Conservation (phyloP, 2,329 filamentous ascomycete species). For the Eutypa lata region DNA sequence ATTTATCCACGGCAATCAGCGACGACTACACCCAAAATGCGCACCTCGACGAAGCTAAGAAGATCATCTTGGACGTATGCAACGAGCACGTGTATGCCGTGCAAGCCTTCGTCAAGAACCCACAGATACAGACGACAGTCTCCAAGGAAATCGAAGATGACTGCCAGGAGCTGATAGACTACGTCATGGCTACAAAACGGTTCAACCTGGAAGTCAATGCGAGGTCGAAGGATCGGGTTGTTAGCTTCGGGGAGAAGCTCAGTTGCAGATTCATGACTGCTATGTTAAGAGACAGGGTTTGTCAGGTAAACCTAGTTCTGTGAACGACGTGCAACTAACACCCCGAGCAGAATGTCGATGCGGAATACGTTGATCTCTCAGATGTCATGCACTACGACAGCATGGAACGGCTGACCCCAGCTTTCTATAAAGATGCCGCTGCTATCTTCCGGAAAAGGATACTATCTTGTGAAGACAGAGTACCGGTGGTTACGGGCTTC, state of each 20-base stretch:
- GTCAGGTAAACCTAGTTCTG: conserved; percentile 11
- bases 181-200: conserved; percentile 59
- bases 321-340: conserved; percentile 18
- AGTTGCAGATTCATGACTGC: conserved; percentile 90
- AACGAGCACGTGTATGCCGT: conserved; percentile 77
- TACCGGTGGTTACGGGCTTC: conserved; percentile 86
- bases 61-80: conserved; percentile 77
- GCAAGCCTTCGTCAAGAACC: conserved; percentile 56
- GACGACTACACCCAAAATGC: conserved; percentile 50
- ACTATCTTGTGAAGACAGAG: conserved; percentile 59
- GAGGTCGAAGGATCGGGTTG: conserved; percentile 79
- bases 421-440: conserved; percentile 67
- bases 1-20: conserved; percentile 50
- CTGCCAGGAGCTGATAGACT: conserved; percentile 77
- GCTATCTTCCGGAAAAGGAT: conserved; percentile 62
- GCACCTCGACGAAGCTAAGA: conserved; percentile 62
- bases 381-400: conserved; percentile 72
- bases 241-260: conserved; percentile 94
- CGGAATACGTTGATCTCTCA: conserved; percentile 86
- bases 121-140: conserved; percentile 56
- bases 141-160: conserved; percentile 69
- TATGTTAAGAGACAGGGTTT: conserved; percentile 70
- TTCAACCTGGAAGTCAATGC: conserved; percentile 75
- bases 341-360: conserved; percentile 64
- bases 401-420: conserved; percentile 57